Evolutionary conservation across 441 rosid genomes (phyloP), one percentile per base, ranked within the genome.

Genomic region (Arabidopsis lyrata): DNA sequence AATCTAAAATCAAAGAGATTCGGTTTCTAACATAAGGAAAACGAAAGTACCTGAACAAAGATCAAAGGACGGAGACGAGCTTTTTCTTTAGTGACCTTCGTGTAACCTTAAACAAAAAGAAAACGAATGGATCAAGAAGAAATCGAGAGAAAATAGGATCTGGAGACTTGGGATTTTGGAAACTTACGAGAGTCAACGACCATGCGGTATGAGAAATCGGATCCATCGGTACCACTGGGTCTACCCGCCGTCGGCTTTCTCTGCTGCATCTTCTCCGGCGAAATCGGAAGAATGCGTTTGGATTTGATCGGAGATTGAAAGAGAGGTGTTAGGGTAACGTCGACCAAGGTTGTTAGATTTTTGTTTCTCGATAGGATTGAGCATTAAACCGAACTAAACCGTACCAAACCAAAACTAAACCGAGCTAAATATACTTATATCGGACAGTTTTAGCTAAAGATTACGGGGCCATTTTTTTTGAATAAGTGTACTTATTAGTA

Each of bases 201-300:
- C 98, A 91, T 91, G 12, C 97, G 90, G 72, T 81, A 91, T 0
- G 91, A 88, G 87, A 85, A 91, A 85, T 93, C 96, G 0, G 90
- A 91, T 68, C 96, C 98, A 49, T 93, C 94, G 6, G 94, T 93
- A 7, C 92, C 97, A 47, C 86, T 77, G 4, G 93, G 93, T 50
- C 93, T 74, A 12, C 88, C 89, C 0, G 72, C 79, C 53, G 63
- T 66, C 56, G 83, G 67, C 15, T 66, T 78, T 64, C 91, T 83
- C 78, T 74, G 90, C 73, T 84, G 86, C 91, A 87, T 89, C 75
- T 73, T 83, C 69, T 27, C 61, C 72, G 57, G 47, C 53, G 55
- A 9, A 55, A 36, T 29, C 15, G 36, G 22, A 24, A 14, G 1
- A 39, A 5, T 24, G 11, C 5, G 61, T n/a, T 66, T 8, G n/a